These are phyloP conservation scores for Lojkania enalia DNA, from an alignment of 2,329 filamentous ascomycete genomes.

Conservation along the genomic window DNA sequence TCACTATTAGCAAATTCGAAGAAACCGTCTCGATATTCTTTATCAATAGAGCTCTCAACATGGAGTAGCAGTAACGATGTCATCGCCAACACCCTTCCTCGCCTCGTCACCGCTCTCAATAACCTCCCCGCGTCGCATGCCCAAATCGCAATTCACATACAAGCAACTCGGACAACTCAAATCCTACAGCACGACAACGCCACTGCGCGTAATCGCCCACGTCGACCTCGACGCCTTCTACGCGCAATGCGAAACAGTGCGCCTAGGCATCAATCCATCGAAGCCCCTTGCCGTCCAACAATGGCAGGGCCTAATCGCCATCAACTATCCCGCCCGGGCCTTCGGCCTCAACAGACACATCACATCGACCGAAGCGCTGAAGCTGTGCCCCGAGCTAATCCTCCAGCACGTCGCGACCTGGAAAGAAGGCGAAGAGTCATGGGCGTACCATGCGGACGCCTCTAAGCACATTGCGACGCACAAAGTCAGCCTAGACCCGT, in stretches of 20 bases:
- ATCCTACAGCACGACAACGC: conserved; percentile 70
- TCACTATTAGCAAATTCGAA: too few relatives aligned
- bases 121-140: conserved; percentile 37
- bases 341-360: conserved; percentile 81
- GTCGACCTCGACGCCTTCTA: conserved; percentile 98
- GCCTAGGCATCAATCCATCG: conserved; percentile 61
- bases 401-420: conserved; percentile 94
- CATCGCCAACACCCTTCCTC: conserved; percentile 53
- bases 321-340: conserved; percentile 89
- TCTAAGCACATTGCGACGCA: conserved; percentile 79
- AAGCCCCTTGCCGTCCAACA: conserved; percentile 15
- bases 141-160: conserved; percentile 77
- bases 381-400: conserved; percentile 81
- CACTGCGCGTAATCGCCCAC: conserved; percentile 84
- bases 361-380: conserved; percentile 77
- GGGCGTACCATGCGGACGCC: conserved; percentile 86
- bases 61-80: conserved; percentile 37
- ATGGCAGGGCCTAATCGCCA: conserved; percentile 90
- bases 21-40: too few relatives aligned
- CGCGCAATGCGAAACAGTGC: conserved; percentile 88
- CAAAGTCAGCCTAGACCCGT: conserved; percentile 94
- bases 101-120: conserved; percentile 52
- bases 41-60: too few relatives aligned
- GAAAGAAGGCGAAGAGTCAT: conserved; percentile 86
- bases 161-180: conserved; percentile 78